A percentile compares a stretch with the other conserved stretches of the same genome.
Conservation (phyloP, 768 basidiomycete species). For the Kwoniella heveanensis region DNA sequence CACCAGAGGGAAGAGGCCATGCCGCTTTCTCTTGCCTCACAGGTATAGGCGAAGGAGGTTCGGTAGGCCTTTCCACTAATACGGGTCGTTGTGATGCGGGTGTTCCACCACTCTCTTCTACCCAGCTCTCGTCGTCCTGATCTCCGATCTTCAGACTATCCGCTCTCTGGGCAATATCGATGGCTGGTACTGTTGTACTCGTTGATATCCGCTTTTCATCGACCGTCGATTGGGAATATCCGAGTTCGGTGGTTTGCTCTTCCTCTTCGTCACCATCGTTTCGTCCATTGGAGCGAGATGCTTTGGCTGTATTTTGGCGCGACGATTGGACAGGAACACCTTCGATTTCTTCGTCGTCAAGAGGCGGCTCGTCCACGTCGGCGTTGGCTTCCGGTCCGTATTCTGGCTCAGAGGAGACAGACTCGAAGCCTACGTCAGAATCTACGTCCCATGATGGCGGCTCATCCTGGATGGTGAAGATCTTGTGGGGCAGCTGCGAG, state of each 20-base stretch:
- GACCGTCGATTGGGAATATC: not conserved
- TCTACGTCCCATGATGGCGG: constrained; percentile 71
- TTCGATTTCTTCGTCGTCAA: constrained; percentile 19
- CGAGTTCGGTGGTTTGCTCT: not conserved
- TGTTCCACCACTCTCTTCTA: constrained; percentile 16
- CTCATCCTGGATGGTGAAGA: constrained; percentile 85
- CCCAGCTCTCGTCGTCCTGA: constrained; percentile 4
- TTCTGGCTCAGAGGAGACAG: constrained; percentile 78
- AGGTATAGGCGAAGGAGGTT: not conserved
- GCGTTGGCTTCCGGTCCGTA: constrained; percentile 33
- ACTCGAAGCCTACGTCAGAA: constrained; percentile 76
- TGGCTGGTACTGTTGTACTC: constrained; percentile 18
- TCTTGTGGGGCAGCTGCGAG: constrained; percentile 63
- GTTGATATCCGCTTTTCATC: constrained; percentile 10
- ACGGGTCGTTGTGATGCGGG: constrained; percentile 13
- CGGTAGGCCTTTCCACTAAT: constrained; percentile 10
- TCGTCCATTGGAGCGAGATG: not conserved
- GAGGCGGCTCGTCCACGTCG: constrained; percentile 56
- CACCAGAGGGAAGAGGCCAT: no score
- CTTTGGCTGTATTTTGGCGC: not conserved
- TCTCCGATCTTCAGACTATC: not conserved
- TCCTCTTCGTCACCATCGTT: constrained; percentile 2
- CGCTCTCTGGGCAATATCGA: constrained; percentile 9
- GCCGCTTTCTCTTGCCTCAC: not conserved
- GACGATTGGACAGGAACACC: not conserved